Evolutionary conservation across 257 asterid species (phyloP).

Genomic region (Ballota nigra): DNA sequence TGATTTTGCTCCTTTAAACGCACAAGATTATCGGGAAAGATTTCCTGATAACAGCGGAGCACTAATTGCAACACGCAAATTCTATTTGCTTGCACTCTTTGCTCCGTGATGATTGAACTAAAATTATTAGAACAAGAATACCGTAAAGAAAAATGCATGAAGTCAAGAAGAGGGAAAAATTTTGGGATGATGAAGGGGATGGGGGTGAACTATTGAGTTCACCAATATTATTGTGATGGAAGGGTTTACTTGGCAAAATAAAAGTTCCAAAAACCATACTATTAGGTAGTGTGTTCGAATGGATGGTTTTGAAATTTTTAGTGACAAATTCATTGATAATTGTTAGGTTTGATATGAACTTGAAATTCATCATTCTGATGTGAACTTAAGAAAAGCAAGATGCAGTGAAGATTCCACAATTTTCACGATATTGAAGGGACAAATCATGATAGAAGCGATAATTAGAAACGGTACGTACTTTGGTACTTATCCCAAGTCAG

Average conservation of each 20-base stretch:
- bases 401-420: background rate
- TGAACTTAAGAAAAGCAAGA: background rate
- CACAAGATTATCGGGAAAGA: too few relatives aligned
- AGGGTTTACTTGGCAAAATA: background rate
- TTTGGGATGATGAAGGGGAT: background rate
- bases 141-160: background rate
- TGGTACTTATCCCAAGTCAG: conserved; percentile 18
- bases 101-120: background rate
- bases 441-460: background rate
- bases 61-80: background rate
- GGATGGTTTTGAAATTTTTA: background rate
- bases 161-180: too few relatives aligned
- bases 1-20: background rate
- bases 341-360: background rate
- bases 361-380: background rate
- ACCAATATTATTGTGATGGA: background rate
- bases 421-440: background rate
- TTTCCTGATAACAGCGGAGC: background rate
- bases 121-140: background rate
- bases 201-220: too few relatives aligned
- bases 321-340: background rate
- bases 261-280: background rate
- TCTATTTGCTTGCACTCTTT: background rate
- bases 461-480: conserved; percentile 1
- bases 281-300: too few relatives aligned